Evolutionary conservation across 2,329 filamentous ascomycete genomes (phyloP), one percentile per base, ranked within the genome.

Genomic region (Chrysoporthe austroafricana): DNA sequence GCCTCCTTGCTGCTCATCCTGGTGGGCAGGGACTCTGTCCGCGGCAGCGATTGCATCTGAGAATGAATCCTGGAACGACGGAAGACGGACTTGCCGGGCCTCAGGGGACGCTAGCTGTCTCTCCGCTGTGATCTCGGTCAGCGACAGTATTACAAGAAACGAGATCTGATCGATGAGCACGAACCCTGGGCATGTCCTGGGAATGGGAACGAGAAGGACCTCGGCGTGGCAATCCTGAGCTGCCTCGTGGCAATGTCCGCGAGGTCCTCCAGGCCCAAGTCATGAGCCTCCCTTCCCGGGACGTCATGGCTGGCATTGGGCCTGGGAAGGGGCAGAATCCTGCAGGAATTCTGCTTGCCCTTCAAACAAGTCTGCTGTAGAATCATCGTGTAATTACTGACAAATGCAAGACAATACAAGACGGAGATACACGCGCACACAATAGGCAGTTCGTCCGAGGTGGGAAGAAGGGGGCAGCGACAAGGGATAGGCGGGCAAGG

Each of bases 231-330:
- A 4, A 32, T 6, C 13, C 26, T 46, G 18, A 66, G 68, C 39
- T 70, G 62, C 7, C 48, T 62, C 18, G 65, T 39, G 1, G 68
- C 68, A 32, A 62, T 39, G 13, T 67, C 68, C 44, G 66, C 66
- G 34, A 69, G 65, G 2, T 54, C 62, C 42, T 62, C 62, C 4
- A 65, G 65, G 11, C 44, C 26, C 0, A 46, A 4, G 4, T 48
- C 16, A 26, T 42, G 44, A 21, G 34, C 46, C 2, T 67, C 52
- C 32, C 64, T 63, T 13, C 54, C 61, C 5, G 26, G 43, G 44
- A 32, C 60, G 36, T 64, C 46, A 11, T 36, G 16, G 36, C 13
- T 32, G 14, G 50, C 39, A 18, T 36, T 48, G 43, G 52, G 59
- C 42, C 21, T 44, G 13, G 61, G 62, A 39, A 58, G 50, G 43